Conservation (phyloP, 345 rosid genomes). For the Salix brachista region DNA sequence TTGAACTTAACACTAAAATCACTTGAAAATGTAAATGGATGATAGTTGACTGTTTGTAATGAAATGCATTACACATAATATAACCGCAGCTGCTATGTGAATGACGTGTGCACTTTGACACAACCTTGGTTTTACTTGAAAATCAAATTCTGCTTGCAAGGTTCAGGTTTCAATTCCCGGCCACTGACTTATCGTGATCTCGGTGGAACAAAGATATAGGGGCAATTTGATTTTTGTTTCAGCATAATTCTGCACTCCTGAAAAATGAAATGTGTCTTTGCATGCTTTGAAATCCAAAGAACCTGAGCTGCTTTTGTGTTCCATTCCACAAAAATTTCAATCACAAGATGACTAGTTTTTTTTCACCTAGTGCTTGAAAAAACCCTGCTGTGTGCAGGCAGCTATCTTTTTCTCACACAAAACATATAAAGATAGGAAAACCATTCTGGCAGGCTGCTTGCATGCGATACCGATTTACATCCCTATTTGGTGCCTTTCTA, state of each 20-base stretch:
- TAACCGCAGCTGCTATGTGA: not conserved
- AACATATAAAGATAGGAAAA: not conserved
- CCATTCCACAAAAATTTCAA: too few species aligned
- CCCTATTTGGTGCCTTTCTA: not conserved
- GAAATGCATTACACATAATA: not conserved
- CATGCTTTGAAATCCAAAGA: not conserved
- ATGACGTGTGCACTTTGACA: not conserved
- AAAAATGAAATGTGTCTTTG: not conserved
- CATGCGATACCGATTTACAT: not conserved
- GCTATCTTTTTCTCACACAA: not conserved
- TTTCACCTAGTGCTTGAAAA: not conserved
- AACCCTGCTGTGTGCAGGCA: not conserved
- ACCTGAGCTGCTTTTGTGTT: not conserved
- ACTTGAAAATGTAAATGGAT: too few species aligned
- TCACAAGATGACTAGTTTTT: too few species aligned
- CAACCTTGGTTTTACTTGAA: not conserved
- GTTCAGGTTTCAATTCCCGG: not conserved
- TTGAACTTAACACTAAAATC: not conserved
- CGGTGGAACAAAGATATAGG: not conserved
- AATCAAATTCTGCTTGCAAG: not conserved
- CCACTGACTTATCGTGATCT: not conserved
- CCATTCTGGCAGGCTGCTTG: not conserved
- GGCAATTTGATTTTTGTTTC: not conserved
- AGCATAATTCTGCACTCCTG: not conserved
- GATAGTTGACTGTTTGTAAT: not conserved